Base-by-base conservation (phyloP, 495 filamentous ascomycete genomes). In the Podospora tetraspora region DNA sequence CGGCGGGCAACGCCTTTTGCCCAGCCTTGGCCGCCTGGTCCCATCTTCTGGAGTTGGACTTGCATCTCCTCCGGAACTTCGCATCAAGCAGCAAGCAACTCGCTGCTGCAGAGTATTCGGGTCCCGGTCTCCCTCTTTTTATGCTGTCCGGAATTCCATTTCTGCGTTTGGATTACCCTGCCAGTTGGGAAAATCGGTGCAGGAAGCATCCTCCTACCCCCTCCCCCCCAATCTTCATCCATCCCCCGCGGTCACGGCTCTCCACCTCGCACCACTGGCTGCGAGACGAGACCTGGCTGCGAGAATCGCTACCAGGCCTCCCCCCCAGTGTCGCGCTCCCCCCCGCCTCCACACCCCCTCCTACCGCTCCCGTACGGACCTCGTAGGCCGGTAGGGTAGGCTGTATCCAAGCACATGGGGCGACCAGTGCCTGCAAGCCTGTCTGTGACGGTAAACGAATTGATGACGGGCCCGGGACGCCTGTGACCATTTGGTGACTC, bases 401-500 rank as follows among this genome's bases (percentile, higher is more conserved):
- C 43, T 52, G 43, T 67, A 66, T 70, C 66, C 68, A 25, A 25
- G 25, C 25, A 62, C 37, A 73, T 69, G 66, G 69, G 69, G 69
- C 62, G 66, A 66, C 61, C 69, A 69, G 68, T 69, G 63, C 63
- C 63, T 57, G 59, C 69, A 60, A 66, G 63, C 62, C 67, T 70
- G 72, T 65, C 68, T 62, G 68, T 72, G 72, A 67, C 74, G 70
- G 66, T 67, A 70, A 69, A 67, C 72, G 71, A 76, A 70, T 66
- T 73, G 71, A 69, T 71, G 67, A 66, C 68, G 66, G 43, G 43
- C 43, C 43, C 43, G 43, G 73, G 74, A 69, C 24, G 71, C 70
- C 71, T 72, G 73, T 74, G 70, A 72, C 71, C 73, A 63, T 72
- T 52, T 52, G 43, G 71, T 74, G 71, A 75, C 71, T 73, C 68